Percentiles rank a stretch among this genome's conserved stretches.
These are phyloP conservation scores for Stromatinia cepivora DNA, from an alignment of 2,329 filamentous ascomycete genomes.

Conservation along the genomic window DNA sequence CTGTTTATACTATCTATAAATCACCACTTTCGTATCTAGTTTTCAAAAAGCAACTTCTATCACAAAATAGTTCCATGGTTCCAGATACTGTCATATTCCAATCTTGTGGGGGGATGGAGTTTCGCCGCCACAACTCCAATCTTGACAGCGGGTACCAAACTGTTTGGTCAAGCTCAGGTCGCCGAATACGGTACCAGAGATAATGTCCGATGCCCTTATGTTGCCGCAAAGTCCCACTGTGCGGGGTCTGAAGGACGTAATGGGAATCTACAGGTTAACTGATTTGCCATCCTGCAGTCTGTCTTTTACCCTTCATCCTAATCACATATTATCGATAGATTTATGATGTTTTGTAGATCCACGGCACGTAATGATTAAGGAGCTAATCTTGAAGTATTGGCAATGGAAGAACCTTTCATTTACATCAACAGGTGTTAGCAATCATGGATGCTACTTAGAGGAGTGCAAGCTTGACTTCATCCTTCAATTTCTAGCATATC, in stretches of 20 bases:
- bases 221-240: slow-evolving; percentile 17
- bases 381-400: not conserved
- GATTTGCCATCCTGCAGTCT: slow-evolving; percentile 9
- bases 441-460: not conserved
- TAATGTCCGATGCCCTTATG: not conserved
- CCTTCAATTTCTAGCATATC: not conserved
- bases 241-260: slow-evolving; percentile 2
- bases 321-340: not conserved
- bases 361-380: not conserved
- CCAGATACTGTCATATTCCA: not conserved
- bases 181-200: slow-evolving; percentile 14
- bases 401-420: not conserved
- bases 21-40: not conserved
- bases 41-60: not conserved
- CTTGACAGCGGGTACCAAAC: slow-evolving; percentile 9
- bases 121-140: not conserved
- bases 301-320: not conserved
- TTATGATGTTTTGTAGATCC: not conserved
- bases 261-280: slow-evolving; percentile 8
- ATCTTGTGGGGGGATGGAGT: not conserved
- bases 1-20: not conserved
- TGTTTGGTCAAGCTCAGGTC: slow-evolving; percentile 11
- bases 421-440: not conserved
- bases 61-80: not conserved
- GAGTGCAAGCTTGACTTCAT: not conserved